Evolutionary conservation across 192 early-diverging fungal genomes (phyloP).

Genomic region (Coemansia sp.): DNA sequence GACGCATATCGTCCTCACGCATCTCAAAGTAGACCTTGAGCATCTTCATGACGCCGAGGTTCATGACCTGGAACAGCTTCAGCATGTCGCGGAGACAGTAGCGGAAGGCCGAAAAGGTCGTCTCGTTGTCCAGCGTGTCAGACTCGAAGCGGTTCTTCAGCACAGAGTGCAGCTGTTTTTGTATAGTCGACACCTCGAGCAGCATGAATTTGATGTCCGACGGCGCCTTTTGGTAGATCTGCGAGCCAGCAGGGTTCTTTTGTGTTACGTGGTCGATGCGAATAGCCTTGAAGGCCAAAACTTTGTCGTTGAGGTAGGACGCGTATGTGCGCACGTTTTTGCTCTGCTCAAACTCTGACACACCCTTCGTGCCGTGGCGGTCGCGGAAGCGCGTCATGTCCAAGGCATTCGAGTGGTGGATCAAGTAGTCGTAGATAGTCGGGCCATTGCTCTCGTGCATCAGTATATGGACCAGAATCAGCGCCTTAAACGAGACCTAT

Average conservation of each 20-base stretch:
- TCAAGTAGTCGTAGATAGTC: conserved; percentile 50
- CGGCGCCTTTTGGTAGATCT: conserved; percentile 48
- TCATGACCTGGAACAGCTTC: conserved; percentile 63
- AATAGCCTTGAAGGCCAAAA: conserved; percentile 54
- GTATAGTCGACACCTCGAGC: conserved; percentile 56
- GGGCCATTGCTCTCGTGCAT: conserved; percentile 55
- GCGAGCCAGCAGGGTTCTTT: conserved; percentile 42
- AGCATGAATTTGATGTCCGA: conserved; percentile 53
- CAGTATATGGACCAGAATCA: conserved; percentile 58
- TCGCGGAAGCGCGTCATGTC: conserved; percentile 59
- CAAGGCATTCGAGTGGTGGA: conserved; percentile 42
- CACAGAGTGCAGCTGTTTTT: conserved; percentile 57
- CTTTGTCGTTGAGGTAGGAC: conserved; percentile 56
- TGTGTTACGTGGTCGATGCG: conserved; percentile 56
- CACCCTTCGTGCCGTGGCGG: conserved; percentile 55
- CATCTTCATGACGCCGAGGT: conserved; percentile 62
- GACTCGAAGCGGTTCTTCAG: conserved; percentile 59
- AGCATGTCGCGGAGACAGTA: conserved; percentile 59
- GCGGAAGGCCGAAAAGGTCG: conserved; percentile 57
- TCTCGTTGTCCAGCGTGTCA: conserved; percentile 59
- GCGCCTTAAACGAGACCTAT: conserved; percentile 59
- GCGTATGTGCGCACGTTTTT: conserved; percentile 60
- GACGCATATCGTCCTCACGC: conserved; percentile 55
- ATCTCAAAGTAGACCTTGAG: conserved; percentile 62
- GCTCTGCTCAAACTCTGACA: conserved; percentile 59